Evolutionary conservation across 371 early-diverging fungal species (phyloP).

Genomic region (Mucor piriformis): DNA sequence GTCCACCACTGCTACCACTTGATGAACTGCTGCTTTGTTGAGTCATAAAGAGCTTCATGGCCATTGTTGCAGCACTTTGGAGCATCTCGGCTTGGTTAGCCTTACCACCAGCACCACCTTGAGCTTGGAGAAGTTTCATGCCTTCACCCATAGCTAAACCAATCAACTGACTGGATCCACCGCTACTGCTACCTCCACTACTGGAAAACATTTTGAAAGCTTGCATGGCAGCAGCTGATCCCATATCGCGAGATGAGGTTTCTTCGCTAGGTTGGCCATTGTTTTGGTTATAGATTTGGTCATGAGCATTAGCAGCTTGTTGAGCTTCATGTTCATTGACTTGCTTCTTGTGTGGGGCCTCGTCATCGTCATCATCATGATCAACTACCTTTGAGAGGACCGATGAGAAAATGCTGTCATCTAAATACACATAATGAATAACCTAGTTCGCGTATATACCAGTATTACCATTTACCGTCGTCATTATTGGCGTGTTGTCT

Average conservation of each 20-base stretch:
- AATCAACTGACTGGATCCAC: constrained; percentile 34
- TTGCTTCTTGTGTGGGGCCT: constrained; percentile 26
- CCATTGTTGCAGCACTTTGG: constrained; percentile 36
- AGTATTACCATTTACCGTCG: constrained; percentile 23
- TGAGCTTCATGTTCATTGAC: constrained; percentile 37
- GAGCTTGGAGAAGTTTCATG: constrained; percentile 45
- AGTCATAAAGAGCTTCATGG: constrained; percentile 31
- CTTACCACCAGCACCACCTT: constrained; percentile 20
- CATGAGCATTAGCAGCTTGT: constrained; percentile 34
- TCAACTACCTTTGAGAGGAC: constrained; percentile 29
- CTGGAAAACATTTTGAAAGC: constrained; percentile 53
- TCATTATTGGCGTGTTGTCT: constrained; percentile 31
- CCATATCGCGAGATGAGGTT: constrained; percentile 43
- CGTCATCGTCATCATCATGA: constrained; percentile 26
- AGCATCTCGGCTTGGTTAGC: constrained; percentile 33
- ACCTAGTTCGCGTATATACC: constrained; percentile 12
- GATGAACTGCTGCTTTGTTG: constrained; percentile 15
- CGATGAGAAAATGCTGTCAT: constrained; percentile 37
- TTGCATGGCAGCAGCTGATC: constrained; percentile 54
- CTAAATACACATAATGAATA: not conserved
- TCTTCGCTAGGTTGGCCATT: constrained; percentile 23
- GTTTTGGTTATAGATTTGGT: constrained; percentile 42
- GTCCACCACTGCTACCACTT: constrained; percentile 11
- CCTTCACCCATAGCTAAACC: constrained; percentile 59
- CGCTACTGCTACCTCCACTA: constrained; percentile 31